Base-by-base conservation (phyloP, 2,329 filamentous ascomycete species). In the Colletotrichum costaricense region DNA sequence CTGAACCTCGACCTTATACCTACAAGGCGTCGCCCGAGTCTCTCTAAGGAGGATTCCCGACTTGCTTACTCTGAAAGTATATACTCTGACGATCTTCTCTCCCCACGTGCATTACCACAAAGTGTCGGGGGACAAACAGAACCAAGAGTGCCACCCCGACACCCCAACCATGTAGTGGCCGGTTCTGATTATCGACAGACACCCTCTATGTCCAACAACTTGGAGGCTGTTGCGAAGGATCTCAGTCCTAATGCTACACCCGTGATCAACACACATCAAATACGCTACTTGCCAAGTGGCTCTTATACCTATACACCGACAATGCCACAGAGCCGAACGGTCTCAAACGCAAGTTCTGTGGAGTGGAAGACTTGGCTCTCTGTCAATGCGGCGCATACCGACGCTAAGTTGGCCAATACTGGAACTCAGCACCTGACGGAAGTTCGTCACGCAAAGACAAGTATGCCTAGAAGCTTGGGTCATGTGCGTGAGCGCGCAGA, bases 281-380 rank as follows among this genome's bases (percentile, higher is more conserved):
- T 14, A n/a, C 60, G 22, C 4, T 52, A 16, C 11, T 22, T 28
- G 19, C 26, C 62, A 16, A 24, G 49, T 19, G 55, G 38, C n/a
- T 30, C 24, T 7, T 16, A 46, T 3, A 63, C 35, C 16, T 66
- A 60, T 28, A 75, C 76, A 8, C 75, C 78, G 19, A 78, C 75
- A 0, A 62, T 82, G 82, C 76, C 78, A 73, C 46, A 77, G 22
- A 80, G 81, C 58, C 80, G 85, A n/a, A 79, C 81, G 1, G 75
- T 78, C 3, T 87, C 85, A 1, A 82, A 82, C 1, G 81, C 82
- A 6, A 87, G 87, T 69, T 89, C 87, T 2, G 79, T 84, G 2
- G 88, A 89, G 70, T 90, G 88, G 88, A 89, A 89, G 78, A 85
- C 81, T 0, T 88, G 85, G 86, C 84, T 90, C 52, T 88, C 88